Evolutionary conservation across 2,329 filamentous ascomycete genomes (phyloP).

Genomic region (Clarireedia homoeocarpa): DNA sequence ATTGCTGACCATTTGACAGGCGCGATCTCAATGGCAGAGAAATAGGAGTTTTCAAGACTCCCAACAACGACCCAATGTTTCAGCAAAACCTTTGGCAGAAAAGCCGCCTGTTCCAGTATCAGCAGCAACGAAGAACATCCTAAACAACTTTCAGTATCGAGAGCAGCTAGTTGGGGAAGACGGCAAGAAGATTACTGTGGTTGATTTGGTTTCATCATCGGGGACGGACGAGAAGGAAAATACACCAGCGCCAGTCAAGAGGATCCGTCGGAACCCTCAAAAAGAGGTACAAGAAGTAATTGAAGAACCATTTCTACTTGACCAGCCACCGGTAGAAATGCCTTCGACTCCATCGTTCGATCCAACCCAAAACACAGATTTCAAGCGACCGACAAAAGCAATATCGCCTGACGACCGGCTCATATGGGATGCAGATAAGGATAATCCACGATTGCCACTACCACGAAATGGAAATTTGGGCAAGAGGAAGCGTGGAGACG

Average conservation of each 20-base stretch:
- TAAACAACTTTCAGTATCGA: conserved; percentile 49
- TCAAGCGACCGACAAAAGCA: conserved; percentile 35
- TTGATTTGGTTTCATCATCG: conserved; percentile 14
- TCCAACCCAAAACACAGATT: conserved; percentile 4
- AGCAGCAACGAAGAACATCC: conserved; percentile 51
- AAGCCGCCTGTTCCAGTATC: conserved; percentile 34
- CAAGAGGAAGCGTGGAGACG: conserved; percentile 8
- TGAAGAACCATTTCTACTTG: background rate
- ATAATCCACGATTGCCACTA: conserved; percentile 33
- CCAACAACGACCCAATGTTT: conserved; percentile 10
- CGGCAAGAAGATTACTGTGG: conserved; percentile 17
- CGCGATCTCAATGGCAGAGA: conserved; percentile 23
- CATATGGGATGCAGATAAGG: conserved; percentile 47
- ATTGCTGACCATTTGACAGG: conserved; percentile 8
- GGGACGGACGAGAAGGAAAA: conserved; percentile 25
- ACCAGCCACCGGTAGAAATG: conserved; percentile 1
- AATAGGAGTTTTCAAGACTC: conserved; percentile 26
- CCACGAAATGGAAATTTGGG: conserved; percentile 36
- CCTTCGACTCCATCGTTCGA: conserved; percentile 43
- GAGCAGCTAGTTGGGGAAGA: conserved; percentile 16
- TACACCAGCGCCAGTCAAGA: conserved; percentile 1
- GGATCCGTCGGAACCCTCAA: background rate
- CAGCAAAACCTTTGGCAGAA: conserved; percentile 22
- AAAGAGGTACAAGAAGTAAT: background rate
- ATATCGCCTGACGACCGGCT: conserved; percentile 54